A percentile compares a stretch with the other conserved stretches of the same genome.
Conservation (phyloP, 2,329 filamentous ascomycete species). For the Pezicula carpinea region DNA sequence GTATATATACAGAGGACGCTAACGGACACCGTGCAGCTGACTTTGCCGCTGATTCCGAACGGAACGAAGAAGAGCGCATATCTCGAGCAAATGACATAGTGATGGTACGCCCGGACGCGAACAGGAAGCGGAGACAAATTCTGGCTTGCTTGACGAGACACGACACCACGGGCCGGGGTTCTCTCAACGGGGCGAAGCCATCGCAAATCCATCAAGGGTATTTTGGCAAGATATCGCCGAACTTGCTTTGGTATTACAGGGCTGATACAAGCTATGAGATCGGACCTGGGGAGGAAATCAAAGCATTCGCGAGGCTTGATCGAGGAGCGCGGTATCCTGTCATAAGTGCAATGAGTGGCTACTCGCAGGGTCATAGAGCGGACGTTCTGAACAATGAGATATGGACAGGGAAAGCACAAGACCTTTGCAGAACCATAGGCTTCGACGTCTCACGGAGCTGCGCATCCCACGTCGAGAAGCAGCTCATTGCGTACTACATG, state of each 20-base stretch:
- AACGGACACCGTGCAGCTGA: slow-evolving; percentile 2
- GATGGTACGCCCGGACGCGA: slow-evolving; percentile 3
- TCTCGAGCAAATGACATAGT: slow-evolving; percentile 6
- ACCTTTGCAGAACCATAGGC: slow-evolving; percentile 6
- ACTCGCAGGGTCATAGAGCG: slow-evolving; percentile 2
- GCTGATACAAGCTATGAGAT: slow-evolving; percentile 4
- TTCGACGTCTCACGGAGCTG: slow-evolving; percentile 6
- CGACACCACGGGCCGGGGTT: slow-evolving; percentile 1
- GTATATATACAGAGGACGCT: slow-evolving; percentile 5
- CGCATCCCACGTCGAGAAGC: slow-evolving; percentile 5
- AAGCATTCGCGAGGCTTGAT: slow-evolving; percentile 6
- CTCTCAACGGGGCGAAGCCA: slow-evolving; percentile 3
- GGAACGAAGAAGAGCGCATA: slow-evolving; percentile 5
- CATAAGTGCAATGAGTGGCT: slow-evolving; percentile 7
- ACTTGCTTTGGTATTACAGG: slow-evolving; percentile 2
- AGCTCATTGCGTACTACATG: slow-evolving; percentile 8
- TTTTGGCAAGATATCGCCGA: slow-evolving; percentile 6
- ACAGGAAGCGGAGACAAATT: slow-evolving; percentile 5
- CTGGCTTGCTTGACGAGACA: slow-evolving; percentile 6
- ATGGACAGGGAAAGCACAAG: slow-evolving; percentile 6
- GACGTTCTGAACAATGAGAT: slow-evolving; percentile 7
- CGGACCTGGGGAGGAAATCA: slow-evolving; percentile 3
- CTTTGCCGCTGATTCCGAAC: slow-evolving; percentile 3
- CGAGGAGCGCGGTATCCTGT: slow-evolving; percentile 6
- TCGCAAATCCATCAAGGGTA: slow-evolving; percentile 7